These are phyloP conservation scores for Clonostachys solani DNA, from an alignment of 2,329 filamentous ascomycete species.

Conservation along the genomic window DNA sequence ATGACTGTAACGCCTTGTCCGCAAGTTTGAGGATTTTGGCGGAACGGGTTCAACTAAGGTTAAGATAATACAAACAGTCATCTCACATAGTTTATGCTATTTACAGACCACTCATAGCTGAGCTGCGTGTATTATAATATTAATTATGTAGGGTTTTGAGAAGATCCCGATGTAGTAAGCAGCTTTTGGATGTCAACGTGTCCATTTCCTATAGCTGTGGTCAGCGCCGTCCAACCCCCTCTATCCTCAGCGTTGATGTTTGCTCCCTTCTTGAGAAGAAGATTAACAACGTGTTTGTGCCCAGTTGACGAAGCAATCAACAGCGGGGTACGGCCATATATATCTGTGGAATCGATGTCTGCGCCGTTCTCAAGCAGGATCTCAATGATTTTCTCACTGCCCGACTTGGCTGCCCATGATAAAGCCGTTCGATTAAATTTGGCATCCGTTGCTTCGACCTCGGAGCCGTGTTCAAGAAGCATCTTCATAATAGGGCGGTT, in stretches of 20 bases:
- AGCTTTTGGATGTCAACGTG: constrained; percentile 2
- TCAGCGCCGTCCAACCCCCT: neutral
- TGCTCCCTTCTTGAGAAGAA: neutral
- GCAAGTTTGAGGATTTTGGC: too few species aligned
- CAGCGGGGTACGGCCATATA: neutral
- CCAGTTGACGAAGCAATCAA: neutral
- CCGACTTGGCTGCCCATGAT: constrained; percentile 1
- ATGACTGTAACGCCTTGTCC: too few species aligned
- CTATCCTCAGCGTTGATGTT: neutral
- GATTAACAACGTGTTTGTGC: neutral
- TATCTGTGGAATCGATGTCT: constrained; percentile 1
- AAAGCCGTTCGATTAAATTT: neutral
- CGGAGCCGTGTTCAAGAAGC: neutral
- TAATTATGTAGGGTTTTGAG: too few species aligned
- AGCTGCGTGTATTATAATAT: too few species aligned
- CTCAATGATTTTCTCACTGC: constrained; percentile 5
- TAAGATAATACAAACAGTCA: too few species aligned
- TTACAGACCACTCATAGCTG: too few species aligned
- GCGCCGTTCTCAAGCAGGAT: constrained; percentile 5
- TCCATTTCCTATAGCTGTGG: neutral
- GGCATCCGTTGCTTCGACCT: neutral
- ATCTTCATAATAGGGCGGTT: neutral
- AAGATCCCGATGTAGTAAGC: neutral
- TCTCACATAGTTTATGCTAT: too few species aligned
- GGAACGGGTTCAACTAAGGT: too few species aligned